A percentile compares a stretch with the other conserved stretches of the same genome.
Conservation (phyloP, 1,284 basidiomycete species). For the Trametes polyzona region DNA sequence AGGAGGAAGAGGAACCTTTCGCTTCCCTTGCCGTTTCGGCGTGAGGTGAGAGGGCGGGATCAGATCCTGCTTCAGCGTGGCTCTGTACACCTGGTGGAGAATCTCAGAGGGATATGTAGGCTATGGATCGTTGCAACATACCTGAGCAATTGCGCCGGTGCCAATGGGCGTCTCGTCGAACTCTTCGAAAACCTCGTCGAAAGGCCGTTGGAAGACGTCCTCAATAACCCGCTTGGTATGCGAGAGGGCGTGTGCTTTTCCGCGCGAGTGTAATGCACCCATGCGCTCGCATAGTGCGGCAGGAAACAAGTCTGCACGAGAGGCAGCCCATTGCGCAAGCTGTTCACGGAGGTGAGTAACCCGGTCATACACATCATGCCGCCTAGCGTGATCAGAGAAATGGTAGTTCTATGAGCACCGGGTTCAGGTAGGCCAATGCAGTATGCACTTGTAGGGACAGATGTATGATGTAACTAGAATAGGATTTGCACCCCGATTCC, state of each 20-base stretch:
- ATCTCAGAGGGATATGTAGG: not conserved
- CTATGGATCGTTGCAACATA: conserved; percentile 33
- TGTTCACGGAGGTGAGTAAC: conserved; percentile 34
- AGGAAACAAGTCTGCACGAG: conserved; percentile 94
- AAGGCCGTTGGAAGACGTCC: conserved; percentile 79
- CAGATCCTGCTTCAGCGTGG: conserved; percentile 81
- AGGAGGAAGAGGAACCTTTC: conserved; percentile 54
- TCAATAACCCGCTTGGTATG: conserved; percentile 90
- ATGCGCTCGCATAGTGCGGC: conserved; percentile 87
- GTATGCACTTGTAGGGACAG: too few relatives aligned
- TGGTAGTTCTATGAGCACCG: too few relatives aligned
- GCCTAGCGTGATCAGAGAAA: too few relatives aligned
- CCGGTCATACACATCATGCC: not conserved
- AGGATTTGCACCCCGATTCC: too few relatives aligned
- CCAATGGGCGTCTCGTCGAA: conserved; percentile 91
- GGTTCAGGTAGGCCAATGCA: too few relatives aligned
- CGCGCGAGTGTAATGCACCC: conserved; percentile 89
- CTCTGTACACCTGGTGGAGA: conserved; percentile 76
- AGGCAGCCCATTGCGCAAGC: conserved; percentile 99
- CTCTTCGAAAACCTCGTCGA: conserved; percentile 91
- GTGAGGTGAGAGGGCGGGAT: conserved; percentile 82
- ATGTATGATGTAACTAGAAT: not conserved
- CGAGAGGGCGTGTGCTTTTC: conserved; percentile 79
- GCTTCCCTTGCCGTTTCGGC: conserved; percentile 60
- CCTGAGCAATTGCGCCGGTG: conserved; percentile 97